Base-by-base conservation (phyloP, 1,139 yeast genomes). In the Saccharomyces hybrid region DNA sequence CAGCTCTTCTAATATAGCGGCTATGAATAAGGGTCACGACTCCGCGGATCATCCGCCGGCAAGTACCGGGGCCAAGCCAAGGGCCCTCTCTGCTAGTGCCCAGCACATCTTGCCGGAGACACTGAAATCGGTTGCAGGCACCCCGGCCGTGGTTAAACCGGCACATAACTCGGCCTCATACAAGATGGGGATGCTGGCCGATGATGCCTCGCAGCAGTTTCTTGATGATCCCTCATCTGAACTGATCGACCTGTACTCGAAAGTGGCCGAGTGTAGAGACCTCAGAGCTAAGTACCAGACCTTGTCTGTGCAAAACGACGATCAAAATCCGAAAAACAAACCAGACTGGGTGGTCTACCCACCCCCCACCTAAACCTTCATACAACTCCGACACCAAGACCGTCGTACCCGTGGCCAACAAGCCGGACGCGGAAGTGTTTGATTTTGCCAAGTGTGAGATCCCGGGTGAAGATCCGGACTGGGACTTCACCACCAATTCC, bases 301-400 rank as follows among this genome's bases (percentile, higher is more conserved):
- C 1, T 64, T 80, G 5, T 89, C 97, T 0, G 64, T 82, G 53
- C 99, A 95, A 73, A 75, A 82, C 51, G 88, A 86, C 51, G 70
- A 73, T 49, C 85, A 82, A 60, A 93, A 95, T 69, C 99, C 99
- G 1, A 90, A 90, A 68, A 91, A 93, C 69, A 63, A 60, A 29
- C 69, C 71, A 2, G 70, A 66, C 29, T 95, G 99, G 98, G 68
- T 69, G 14, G 83, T 95, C 51, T 91, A 91, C 67, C 99, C 99
- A 0, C 83, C 86, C 86, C 9, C 98, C 98, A 1, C 99, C 99
- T 11, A 83, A 83, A 58, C 97, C 99, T 1, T 83, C 95, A 28
- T 93, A 95, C 80, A 86, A 87, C 64, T 80, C 87, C 24, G 83
- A 79, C 53, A 80, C 81, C 75, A 87, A 72, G 82, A 84, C 74